Conservation (phyloP, 805 yeast genomes). For the Isabelozyma heimii region DNA sequence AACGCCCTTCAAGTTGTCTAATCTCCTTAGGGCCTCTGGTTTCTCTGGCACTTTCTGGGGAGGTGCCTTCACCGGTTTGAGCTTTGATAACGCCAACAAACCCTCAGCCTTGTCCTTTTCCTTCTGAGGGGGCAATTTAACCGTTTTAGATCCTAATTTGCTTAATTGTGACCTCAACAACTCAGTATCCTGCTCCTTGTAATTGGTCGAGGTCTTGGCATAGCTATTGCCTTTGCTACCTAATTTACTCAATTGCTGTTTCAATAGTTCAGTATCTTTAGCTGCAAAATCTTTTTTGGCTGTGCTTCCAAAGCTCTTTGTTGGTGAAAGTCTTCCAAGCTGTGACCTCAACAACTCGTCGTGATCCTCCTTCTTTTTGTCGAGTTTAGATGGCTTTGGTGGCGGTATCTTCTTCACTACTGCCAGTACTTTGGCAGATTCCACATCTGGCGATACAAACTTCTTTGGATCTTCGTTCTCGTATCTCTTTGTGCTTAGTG, state of each 20-base stretch:
- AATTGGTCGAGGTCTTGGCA: constrained; percentile 13
- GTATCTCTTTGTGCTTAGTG: not conserved
- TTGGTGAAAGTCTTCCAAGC: constrained; percentile 1
- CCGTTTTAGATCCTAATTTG: constrained; percentile 3
- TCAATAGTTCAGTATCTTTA: constrained; percentile 19
- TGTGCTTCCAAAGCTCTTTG: not conserved
- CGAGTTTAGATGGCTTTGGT: not conserved
- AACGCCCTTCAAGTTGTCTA: constrained; percentile 8
- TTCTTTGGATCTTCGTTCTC: not conserved
- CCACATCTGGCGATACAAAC: constrained; percentile 5
- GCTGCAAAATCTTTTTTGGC: not conserved
- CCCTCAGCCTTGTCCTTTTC: constrained; percentile 13
- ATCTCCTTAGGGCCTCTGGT: constrained; percentile 24
- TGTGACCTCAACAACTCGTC: not conserved
- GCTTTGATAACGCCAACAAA: constrained; percentile 9
- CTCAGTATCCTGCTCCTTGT: constrained; percentile 5
- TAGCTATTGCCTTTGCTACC: constrained; percentile 4
- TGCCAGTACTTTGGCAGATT: constrained; percentile 5
- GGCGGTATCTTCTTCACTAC: not conserved
- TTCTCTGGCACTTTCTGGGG: constrained; percentile 10
- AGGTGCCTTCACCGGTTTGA: constrained; percentile 12
- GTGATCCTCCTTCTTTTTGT: not conserved
- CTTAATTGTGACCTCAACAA: constrained; percentile 1
- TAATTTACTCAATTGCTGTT: constrained; percentile 22
- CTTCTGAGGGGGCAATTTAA: constrained; percentile 1